Evolutionary conservation across 768 basidiomycete species (phyloP), one percentile per base, ranked within the genome.

Genomic region (Mycena rosella): DNA sequence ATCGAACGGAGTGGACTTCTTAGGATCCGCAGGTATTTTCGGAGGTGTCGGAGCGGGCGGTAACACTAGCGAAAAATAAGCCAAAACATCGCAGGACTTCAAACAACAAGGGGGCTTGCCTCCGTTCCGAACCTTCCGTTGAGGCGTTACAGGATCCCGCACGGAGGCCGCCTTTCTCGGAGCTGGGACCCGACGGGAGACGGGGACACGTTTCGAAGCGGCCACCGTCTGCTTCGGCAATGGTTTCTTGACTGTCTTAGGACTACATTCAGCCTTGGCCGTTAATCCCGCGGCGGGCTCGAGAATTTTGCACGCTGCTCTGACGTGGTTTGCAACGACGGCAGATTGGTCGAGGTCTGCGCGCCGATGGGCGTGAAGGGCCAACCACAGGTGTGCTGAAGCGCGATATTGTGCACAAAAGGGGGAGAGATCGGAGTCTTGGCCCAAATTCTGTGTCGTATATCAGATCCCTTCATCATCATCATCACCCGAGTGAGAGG

Each of bases 321-420:
- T 87, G 1, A 87, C 81, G 53, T 89, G 87, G n/a, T 78, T 73
- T 10, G 85, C 78, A 45, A 93, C 83, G 2, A 83, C 72, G 0
- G 77, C 62, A 60, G 79, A 82, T 74, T 87, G 84, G 26, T 85
- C 77, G 0, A 78, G 66, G 60, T 86, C 82, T 11, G 76, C 79
- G 7, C 79, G 81, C 17, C 88, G 86, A 77, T 96, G 93, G 22
- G 88, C 85, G 72, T 93, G 89, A 22, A 96, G 79, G 0, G 90
- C 88, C 49, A 88, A 79, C 89, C 91, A 92, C 27, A 96, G 81
- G 72, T 92, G 87, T 0, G 85, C 81, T 1, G 84, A 78, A 1
- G 87, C 83, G 30, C 80, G 83, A 71, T 90, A 88, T 73, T 92
- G 88, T 9, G 71, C 60, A 29, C 74, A 72, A 56, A 80, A 84